phyloP scores from a whole-genome alignment of 2,329 filamentous ascomycete genomes.

The Atkinsonella texensis region DNA sequence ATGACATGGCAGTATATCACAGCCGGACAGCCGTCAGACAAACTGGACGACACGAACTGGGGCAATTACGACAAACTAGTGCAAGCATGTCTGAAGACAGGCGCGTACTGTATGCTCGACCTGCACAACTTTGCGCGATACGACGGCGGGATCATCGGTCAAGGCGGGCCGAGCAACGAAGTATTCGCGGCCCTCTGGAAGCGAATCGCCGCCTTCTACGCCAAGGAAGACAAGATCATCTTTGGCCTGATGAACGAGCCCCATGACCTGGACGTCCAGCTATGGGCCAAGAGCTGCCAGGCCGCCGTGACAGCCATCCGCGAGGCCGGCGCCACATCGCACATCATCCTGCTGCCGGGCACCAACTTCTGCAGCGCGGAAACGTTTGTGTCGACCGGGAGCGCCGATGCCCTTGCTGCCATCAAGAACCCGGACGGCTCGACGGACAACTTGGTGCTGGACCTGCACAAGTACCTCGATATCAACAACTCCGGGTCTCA shows the following conservation, averaged over 20 bases:
- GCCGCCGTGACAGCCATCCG: slow-evolving; percentile 54
- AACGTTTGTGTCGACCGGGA: slow-evolving; percentile 35
- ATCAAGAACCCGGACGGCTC: slow-evolving; percentile 48
- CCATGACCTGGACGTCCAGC: slow-evolving; percentile 42
- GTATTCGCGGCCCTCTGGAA: slow-evolving; percentile 47
- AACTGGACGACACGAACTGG: slow-evolving; percentile 34
- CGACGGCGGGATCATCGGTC: slow-evolving; percentile 50
- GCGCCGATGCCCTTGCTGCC: slow-evolving; percentile 35
- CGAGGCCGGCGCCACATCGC: slow-evolving; percentile 47
- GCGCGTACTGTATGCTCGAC: slow-evolving; percentile 48
- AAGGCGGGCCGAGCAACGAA: slow-evolving; percentile 49
- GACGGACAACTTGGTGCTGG: slow-evolving; percentile 43
- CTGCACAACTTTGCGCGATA: slow-evolving; percentile 48
- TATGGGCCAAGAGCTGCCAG: slow-evolving; percentile 51
- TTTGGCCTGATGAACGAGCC: slow-evolving; percentile 64
- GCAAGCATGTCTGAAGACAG: slow-evolving; percentile 42
- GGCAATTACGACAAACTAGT: slow-evolving; percentile 43
- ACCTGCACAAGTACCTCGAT: slow-evolving; percentile 51
- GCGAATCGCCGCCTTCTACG: slow-evolving; percentile 47
- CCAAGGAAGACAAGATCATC: slow-evolving; percentile 34
- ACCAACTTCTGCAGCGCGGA: slow-evolving; percentile 44
- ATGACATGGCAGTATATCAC: slow-evolving; percentile 47
- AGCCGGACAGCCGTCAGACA: slow-evolving; percentile 36
- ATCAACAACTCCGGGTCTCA: slow-evolving; percentile 42
- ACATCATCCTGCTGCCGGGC: slow-evolving; percentile 50